Conservation (phyloP, 1,284 basidiomycete genomes). For the Paramarasmius palmivorus region DNA sequence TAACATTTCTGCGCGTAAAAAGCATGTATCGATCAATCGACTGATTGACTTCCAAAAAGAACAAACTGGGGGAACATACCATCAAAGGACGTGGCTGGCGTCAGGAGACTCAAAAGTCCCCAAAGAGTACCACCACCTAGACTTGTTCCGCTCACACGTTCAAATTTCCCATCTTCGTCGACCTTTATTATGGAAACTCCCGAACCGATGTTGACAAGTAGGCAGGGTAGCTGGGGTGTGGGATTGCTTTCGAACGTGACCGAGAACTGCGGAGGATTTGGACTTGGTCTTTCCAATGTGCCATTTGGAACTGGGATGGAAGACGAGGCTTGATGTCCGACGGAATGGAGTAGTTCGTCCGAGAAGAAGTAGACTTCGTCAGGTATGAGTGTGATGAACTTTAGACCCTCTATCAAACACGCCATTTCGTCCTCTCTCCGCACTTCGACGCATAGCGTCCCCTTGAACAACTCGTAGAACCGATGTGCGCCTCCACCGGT, state of each 20-base stretch:
- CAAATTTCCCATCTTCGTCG: constrained; percentile 92
- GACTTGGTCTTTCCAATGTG: constrained; percentile 84
- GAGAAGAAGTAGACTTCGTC: constrained; percentile 99
- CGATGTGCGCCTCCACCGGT: constrained; percentile 97
- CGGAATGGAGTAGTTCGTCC: constrained; percentile 91
- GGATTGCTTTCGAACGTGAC: constrained; percentile 85
- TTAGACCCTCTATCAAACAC: constrained; percentile 94
- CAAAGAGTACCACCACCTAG: constrained; percentile 99
- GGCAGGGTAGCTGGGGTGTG: constrained; percentile 89
- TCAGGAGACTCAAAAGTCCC: constrained; percentile 93
- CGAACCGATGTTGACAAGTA: constrained; percentile 98
- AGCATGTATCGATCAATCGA: constrained; percentile 13
- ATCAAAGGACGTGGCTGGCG: constrained; percentile 95
- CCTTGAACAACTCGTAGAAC: constrained; percentile 85
- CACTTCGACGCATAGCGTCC: constrained; percentile 83
- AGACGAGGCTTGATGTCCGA: constrained; percentile 62
- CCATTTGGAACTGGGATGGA: constrained; percentile 15
- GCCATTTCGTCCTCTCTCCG: constrained; percentile 97
- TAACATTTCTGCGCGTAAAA: constrained; percentile 91
- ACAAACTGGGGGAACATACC: constrained; percentile 54
- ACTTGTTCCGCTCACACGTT: constrained; percentile 96
- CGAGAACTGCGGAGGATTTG: constrained; percentile 87
- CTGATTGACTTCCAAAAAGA: constrained; percentile 8
- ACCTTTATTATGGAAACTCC: constrained; percentile 98
- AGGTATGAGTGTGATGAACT: constrained; percentile 96